These are phyloP conservation scores for Trichophyton equinum DNA, from an alignment of 2,329 filamentous ascomycete genomes.

Conservation along the genomic window DNA sequence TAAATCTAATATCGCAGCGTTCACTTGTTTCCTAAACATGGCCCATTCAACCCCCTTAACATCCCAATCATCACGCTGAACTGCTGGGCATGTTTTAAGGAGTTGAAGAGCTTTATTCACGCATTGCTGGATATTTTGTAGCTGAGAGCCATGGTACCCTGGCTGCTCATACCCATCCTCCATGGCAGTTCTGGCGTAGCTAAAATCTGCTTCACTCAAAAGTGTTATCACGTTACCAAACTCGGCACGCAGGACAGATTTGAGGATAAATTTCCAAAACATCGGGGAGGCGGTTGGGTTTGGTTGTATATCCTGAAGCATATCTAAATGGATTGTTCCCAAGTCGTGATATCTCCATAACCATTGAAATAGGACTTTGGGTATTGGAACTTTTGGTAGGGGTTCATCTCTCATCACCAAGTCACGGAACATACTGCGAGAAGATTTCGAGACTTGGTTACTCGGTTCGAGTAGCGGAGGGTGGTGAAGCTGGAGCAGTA, in stretches of 20 bases:
- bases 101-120: slow-evolving; percentile 55
- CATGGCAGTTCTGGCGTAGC: slow-evolving; percentile 52
- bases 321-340: slow-evolving; percentile 53
- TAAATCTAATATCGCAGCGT: slow-evolving; percentile 56
- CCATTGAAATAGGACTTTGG: slow-evolving; percentile 74
- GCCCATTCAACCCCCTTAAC: slow-evolving; percentile 70
- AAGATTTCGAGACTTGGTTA: slow-evolving; percentile 16
- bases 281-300: slow-evolving; percentile 63
- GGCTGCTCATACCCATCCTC: slow-evolving; percentile 51
- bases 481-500: slow-evolving; percentile 71
- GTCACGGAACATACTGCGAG: slow-evolving; percentile 18
- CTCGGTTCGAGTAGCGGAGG: slow-evolving; percentile 35
- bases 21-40: slow-evolving; percentile 64
- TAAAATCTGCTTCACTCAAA: slow-evolving; percentile 65
- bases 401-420: slow-evolving; percentile 20
- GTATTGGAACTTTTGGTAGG: slow-evolving; percentile 41
- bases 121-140: slow-evolving; percentile 66
- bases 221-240: slow-evolving; percentile 54
- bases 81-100: slow-evolving; percentile 60
- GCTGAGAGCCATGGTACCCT: slow-evolving; percentile 60
- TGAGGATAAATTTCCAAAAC: slow-evolving; percentile 79
- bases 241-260: slow-evolving; percentile 61
- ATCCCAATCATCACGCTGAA: slow-evolving; percentile 59
- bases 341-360: slow-evolving; percentile 62
- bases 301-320: slow-evolving; percentile 51